Evolutionary conservation across 2,329 filamentous ascomycete genomes (phyloP).

Genomic region (Ustulina deusta): DNA sequence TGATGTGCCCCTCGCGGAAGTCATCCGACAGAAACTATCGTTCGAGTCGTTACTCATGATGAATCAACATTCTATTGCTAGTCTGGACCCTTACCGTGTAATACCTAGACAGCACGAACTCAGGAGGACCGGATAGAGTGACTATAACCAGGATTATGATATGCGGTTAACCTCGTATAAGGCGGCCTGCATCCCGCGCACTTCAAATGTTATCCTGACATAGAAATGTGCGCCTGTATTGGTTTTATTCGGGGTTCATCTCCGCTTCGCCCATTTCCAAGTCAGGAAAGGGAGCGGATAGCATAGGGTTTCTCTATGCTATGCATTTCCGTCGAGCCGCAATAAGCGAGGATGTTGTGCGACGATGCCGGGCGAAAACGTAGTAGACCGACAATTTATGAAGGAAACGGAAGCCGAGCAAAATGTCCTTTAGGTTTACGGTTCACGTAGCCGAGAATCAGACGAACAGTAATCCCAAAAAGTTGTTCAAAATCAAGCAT

Average conservation of each 20-base stretch:
- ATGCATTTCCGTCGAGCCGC: slow-evolving; percentile 41
- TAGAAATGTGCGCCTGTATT: slow-evolving; percentile 28
- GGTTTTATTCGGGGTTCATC: slow-evolving; percentile 24
- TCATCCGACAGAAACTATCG: slow-evolving; percentile 36
- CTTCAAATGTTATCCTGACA: slow-evolving; percentile 22
- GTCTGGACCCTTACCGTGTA: slow-evolving; percentile 7
- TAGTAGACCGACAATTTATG: slow-evolving; percentile 30
- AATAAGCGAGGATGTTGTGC: slow-evolving; percentile 40
- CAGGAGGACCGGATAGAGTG: slow-evolving; percentile 18
- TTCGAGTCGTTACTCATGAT: slow-evolving; percentile 19
- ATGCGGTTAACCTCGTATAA: slow-evolving; percentile 35
- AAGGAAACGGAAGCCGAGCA: slow-evolving; percentile 20
- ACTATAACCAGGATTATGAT: slow-evolving; percentile 22
- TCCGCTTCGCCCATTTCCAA: slow-evolving; percentile 33
- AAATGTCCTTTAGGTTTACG: slow-evolving; percentile 5
- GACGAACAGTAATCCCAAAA: slow-evolving; percentile 8
- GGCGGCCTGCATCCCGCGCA: slow-evolving; percentile 30
- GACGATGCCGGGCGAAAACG: slow-evolving; percentile 36
- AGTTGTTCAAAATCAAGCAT: slow-evolving; percentile 14
- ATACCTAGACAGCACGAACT: slow-evolving; percentile 16
- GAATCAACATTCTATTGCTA: slow-evolving; percentile 24
- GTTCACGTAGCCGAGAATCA: slow-evolving; percentile 1
- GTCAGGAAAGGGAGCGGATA: slow-evolving; percentile 27
- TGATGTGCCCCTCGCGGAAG: slow-evolving; percentile 38
- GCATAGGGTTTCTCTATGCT: slow-evolving; percentile 27